A percentile compares a stretch with the other conserved stretches of the same genome.
Evolutionary conservation across 495 filamentous ascomycete genomes (phyloP).

Genomic region (Lineolata rhizophorae): DNA sequence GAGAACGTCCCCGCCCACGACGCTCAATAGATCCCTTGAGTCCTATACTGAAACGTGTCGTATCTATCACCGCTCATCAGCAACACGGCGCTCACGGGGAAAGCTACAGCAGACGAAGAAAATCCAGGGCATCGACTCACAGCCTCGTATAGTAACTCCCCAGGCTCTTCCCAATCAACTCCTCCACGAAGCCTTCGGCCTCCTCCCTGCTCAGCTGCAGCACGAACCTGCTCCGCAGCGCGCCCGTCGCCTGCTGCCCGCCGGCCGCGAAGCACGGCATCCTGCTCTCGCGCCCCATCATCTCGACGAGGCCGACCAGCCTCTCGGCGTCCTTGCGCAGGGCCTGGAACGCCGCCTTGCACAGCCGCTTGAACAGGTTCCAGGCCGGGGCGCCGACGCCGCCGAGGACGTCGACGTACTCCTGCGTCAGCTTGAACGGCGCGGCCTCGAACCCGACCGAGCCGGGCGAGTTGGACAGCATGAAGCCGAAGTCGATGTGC

Average conservation of each 20-base stretch:
- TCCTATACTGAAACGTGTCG: conserved; percentile 62
- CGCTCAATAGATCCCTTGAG: conserved; percentile 50
- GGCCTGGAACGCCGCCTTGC: conserved; percentile 57
- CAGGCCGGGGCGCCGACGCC: conserved; percentile 38
- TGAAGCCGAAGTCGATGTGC: conserved; percentile 68
- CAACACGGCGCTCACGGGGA: background rate
- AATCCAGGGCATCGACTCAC: too few species aligned
- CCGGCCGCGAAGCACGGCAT: conserved; percentile 59
- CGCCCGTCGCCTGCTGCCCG: conserved; percentile 33
- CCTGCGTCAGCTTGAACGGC: conserved; percentile 57
- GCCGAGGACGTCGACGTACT: conserved; percentile 56
- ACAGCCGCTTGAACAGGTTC: conserved; percentile 43
- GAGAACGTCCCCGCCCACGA: background rate
- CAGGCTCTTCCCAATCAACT: conserved; percentile 44
- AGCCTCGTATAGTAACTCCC: conserved; percentile 61
- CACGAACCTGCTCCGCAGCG: conserved; percentile 43
- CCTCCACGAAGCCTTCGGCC: conserved; percentile 52
- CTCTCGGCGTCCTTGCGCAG: conserved; percentile 48
- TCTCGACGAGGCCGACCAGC: conserved; percentile 46
- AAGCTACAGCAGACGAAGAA: background rate
- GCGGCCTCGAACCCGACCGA: conserved; percentile 58
- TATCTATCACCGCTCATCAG: conserved; percentile 25
- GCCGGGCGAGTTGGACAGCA: conserved; percentile 59
- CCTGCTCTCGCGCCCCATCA: conserved; percentile 54
- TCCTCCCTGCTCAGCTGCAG: conserved; percentile 52